A percentile compares a stretch with the other conserved stretches of the same genome.
Conservation (phyloP, 192 early-diverging fungal genomes). For the Coemansia biformis region DNA sequence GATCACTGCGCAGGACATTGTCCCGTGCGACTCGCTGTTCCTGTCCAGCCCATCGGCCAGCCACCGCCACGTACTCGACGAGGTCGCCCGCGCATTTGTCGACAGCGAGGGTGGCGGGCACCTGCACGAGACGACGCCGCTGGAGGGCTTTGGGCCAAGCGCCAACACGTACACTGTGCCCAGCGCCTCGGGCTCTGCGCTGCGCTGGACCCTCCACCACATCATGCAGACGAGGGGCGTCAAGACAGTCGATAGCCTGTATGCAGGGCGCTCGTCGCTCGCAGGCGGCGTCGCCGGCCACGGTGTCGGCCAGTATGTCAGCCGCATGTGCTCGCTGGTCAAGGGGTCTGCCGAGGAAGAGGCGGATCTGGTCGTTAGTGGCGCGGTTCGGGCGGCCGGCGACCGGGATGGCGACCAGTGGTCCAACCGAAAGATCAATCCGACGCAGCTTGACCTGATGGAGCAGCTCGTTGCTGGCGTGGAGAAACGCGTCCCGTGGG, state of each 20-base stretch:
- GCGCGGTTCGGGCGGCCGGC: conserved; percentile 17
- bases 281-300: conserved; percentile 43
- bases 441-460: conserved; percentile 20
- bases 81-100: conserved; percentile 45
- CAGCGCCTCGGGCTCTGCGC: conserved; percentile 34
- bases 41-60: conserved; percentile 14
- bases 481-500: conserved; percentile 48
- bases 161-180: conserved; percentile 30
- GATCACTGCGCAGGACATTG: conserved; percentile 36
- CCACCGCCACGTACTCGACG: conserved; percentile 29
- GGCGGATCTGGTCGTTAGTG: conserved; percentile 36
- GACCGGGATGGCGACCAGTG: conserved; percentile 8
- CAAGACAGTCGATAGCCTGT: conserved; percentile 33
- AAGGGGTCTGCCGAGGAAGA: conserved; percentile 43
- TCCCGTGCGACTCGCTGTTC: conserved; percentile 45
- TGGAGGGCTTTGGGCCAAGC: conserved; percentile 28
- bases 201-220: conserved; percentile 45
- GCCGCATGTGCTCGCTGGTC: conserved; percentile 42
- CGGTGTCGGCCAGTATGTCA: conserved; percentile 37
- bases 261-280: conserved; percentile 40
- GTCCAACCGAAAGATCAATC: conserved; percentile 11
- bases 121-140: conserved; percentile 37
- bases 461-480: conserved; percentile 37
- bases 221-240: conserved; percentile 38
- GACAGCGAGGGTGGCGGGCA: conserved; percentile 50